A percentile compares a stretch with the other conserved stretches of the same genome.
phyloP scores from a whole-genome alignment of 176 grass and related monocot genomes.

The Oryza meyeriana region DNA sequence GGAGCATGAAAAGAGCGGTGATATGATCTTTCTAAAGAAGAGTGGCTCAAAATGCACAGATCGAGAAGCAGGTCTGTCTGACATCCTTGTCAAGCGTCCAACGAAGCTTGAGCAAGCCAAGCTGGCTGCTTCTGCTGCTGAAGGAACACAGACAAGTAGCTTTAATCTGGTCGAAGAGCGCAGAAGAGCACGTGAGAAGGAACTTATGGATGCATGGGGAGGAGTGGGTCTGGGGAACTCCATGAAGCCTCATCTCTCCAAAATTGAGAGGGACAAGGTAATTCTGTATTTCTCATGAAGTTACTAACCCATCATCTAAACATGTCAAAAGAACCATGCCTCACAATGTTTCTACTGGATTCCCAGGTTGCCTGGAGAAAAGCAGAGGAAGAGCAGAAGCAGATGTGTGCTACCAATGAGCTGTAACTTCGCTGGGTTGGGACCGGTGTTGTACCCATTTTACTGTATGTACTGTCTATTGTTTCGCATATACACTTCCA shows the following conservation, averaged over 20 bases:
- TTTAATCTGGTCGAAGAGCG: slow-evolving; percentile 41
- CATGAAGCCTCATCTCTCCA: slow-evolving; percentile 71
- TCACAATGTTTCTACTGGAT: slow-evolving; percentile 26
- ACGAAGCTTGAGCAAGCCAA: slow-evolving; percentile 59
- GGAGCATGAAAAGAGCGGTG: slow-evolving; percentile 15
- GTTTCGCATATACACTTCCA: slow-evolving; percentile 8
- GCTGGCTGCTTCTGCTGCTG: slow-evolving; percentile 28
- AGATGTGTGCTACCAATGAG: neutral
- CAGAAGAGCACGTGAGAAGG: slow-evolving; percentile 63
- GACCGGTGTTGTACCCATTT: neutral
- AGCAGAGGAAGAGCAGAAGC: slow-evolving; percentile 57
- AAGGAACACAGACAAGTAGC: slow-evolving; percentile 24
- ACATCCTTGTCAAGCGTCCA: slow-evolving; percentile 54
- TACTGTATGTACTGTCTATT: neutral
- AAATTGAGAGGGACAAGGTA: slow-evolving; percentile 88
- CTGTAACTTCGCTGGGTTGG: neutral
- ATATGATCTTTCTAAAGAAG: slow-evolving; percentile 18
- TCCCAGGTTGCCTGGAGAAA: slow-evolving; percentile 72
- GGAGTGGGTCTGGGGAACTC: slow-evolving; percentile 68
- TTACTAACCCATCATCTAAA: neutral
- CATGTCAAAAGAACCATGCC: neutral
- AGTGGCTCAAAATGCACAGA: slow-evolving; percentile 3
- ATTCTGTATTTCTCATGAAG: neutral
- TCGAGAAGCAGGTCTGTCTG: slow-evolving; percentile 33
- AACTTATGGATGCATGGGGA: slow-evolving; percentile 77